Conservation (phyloP, 306 rosid genomes). For the Myrica gale region DNA sequence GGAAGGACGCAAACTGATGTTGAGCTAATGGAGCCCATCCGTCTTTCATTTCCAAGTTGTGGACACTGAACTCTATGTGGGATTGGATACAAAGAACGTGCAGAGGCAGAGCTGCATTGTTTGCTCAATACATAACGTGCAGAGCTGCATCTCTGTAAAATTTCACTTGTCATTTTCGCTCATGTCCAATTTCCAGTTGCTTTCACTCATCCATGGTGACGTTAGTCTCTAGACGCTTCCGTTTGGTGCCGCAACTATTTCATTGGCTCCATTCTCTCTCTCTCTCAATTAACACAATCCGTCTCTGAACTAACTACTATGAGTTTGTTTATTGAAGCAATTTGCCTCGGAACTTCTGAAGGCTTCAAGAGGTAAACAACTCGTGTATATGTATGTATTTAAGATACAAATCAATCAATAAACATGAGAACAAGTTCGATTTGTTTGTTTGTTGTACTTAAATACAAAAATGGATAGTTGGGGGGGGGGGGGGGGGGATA, state of each 20-base stretch:
- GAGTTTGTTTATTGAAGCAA: too few species aligned
- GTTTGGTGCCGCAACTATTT: slow-evolving; percentile 4
- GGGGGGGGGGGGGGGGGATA: rapidly evolving
- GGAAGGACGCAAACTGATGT: not conserved
- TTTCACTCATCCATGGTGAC: not conserved
- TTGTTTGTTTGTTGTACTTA: too few species aligned
- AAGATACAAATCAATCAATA: too few species aligned
- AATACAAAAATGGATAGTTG: too few species aligned
- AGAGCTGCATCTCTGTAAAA: not conserved
- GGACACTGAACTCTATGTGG: not conserved
- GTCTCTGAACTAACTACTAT: too few species aligned
- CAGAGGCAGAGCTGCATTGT: not conserved
- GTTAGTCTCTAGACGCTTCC: not conserved
- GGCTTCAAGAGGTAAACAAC: too few species aligned
- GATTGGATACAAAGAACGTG: not conserved
- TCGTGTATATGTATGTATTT: too few species aligned
- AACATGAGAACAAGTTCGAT: too few species aligned
- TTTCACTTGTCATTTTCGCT: not conserved
- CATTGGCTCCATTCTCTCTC: slow-evolving; percentile 4
- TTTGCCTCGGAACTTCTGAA: too few species aligned
- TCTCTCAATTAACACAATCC: too few species aligned
- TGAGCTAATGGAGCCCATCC: slow-evolving; percentile 2
- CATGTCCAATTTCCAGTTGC: not conserved
- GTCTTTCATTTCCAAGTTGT: not conserved
- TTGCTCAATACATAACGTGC: too few species aligned